These are phyloP conservation scores for Chlorella sp. DNA, from an alignment of 139 green algal genomes.

Conservation along the genomic window DNA sequence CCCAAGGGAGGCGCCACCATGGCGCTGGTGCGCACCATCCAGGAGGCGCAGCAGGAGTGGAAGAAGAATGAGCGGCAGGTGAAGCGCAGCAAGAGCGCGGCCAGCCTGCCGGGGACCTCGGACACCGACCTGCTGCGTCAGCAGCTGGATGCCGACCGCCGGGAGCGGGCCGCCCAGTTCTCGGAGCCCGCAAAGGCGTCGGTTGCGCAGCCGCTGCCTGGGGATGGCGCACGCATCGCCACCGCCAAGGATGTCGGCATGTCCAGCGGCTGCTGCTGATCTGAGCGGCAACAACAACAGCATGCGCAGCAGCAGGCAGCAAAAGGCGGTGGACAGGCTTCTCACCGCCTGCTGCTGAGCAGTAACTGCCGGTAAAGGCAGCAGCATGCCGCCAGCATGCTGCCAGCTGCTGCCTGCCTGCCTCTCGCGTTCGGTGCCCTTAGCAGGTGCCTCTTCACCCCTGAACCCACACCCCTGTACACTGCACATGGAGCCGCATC, in stretches of 20 bases:
- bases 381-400: too few relatives aligned
- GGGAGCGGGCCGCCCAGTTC: constrained; percentile 17
- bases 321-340: too few relatives aligned
- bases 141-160: constrained; percentile 50
- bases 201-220: constrained; percentile 20
- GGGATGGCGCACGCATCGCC: not conserved
- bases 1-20: constrained; percentile 41
- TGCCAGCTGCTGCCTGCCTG: too few relatives aligned
- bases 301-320: not conserved
- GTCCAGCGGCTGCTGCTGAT: constrained; percentile 20
- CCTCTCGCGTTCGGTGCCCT: too few relatives aligned
- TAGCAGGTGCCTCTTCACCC: too few relatives aligned
- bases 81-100: not conserved
- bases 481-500: too few relatives aligned
- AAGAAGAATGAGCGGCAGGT: constrained; percentile 42
- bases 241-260: constrained; percentile 34
- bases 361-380: too few relatives aligned
- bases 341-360: too few relatives aligned
- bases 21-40: constrained; percentile 51
- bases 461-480: too few relatives aligned
- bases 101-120: constrained; percentile 16
- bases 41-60: constrained; percentile 49
- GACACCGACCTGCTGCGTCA: constrained; percentile 15
- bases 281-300: not conserved
- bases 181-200: not conserved